A percentile compares a stretch with the other conserved stretches of the same genome.
phyloP scores from a whole-genome alignment of 78 protist species.

The Diacronema lutheri region DNA sequence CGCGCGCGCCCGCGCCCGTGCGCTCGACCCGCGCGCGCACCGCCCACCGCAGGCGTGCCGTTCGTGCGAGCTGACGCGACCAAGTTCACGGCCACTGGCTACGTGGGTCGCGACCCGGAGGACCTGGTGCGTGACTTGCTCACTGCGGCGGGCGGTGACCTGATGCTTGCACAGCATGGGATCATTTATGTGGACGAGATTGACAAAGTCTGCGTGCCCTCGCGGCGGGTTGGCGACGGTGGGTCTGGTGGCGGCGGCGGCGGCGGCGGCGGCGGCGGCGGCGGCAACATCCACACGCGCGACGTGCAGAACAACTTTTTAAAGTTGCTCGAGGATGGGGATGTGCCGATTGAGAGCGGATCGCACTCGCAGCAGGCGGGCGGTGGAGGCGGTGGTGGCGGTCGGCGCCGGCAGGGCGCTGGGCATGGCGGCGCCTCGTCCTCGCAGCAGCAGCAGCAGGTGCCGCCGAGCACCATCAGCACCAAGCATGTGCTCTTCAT shows the following conservation, averaged over 20 bases:
- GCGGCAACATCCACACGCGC: neutral
- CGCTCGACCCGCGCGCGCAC: too few relatives aligned
- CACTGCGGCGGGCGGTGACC: neutral
- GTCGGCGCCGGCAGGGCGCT: too few relatives aligned
- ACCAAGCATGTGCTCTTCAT: neutral
- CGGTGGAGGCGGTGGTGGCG: too few relatives aligned
- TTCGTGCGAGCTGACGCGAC: slow-evolving; percentile 11
- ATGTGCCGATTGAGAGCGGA: neutral
- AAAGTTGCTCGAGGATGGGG: slow-evolving; percentile 1
- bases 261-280: neutral
- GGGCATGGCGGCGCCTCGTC: too few relatives aligned
- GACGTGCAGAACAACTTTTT: neutral
- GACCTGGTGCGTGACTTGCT: neutral
- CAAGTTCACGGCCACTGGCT: neutral
- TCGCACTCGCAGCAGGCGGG: too few relatives aligned
- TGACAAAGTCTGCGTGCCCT: neutral
- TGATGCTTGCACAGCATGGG: neutral
- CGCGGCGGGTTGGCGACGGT: too few relatives aligned
- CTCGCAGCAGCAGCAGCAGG: too few relatives aligned
- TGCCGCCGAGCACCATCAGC: too few relatives aligned
- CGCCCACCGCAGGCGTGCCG: too few relatives aligned
- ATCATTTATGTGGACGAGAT: neutral
- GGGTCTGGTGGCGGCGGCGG: neutral
- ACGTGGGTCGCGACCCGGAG: slow-evolving; percentile 7
- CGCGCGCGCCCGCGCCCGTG: too few relatives aligned